Conservation (phyloP, 2,329 filamentous ascomycete genomes). For the Alternaria brassicicola region DNA sequence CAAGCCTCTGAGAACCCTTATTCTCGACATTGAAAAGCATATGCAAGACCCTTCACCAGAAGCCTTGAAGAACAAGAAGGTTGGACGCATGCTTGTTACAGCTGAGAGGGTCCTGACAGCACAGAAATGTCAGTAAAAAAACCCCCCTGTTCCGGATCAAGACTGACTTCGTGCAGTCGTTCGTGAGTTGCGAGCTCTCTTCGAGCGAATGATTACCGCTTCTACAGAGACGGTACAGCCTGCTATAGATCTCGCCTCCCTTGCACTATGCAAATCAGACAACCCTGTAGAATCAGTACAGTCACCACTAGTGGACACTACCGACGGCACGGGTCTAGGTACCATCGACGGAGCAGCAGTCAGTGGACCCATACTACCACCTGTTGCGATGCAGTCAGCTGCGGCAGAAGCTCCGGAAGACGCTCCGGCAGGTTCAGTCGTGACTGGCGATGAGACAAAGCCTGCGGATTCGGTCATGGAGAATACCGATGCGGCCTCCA, state of each 20-base stretch:
- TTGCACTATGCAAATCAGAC: constrained; percentile 71
- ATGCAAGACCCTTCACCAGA: constrained; percentile 71
- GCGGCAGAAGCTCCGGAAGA: neutral
- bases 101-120: constrained; percentile 64
- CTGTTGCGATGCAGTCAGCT: constrained; percentile 15
- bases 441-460: neutral
- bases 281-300: constrained; percentile 43
- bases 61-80: constrained; percentile 68
- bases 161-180: constrained; percentile 63
- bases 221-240: constrained; percentile 69
- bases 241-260: constrained; percentile 76
- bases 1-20: constrained; percentile 77
- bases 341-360: constrained; percentile 54
- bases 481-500: constrained; percentile 2
- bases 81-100: constrained; percentile 74
- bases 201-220: constrained; percentile 71
- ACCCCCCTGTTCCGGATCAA: constrained; percentile 21
- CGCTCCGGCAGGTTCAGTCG: neutral
- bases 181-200: constrained; percentile 73
- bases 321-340: constrained; percentile 48
- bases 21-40: constrained; percentile 75
- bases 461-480: constrained; percentile 2
- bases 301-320: constrained; percentile 53
- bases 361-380: constrained; percentile 54
- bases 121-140: constrained; percentile 70